Base-by-base conservation (phyloP, 345 rosid species). In the Pistacia vera region DNA sequence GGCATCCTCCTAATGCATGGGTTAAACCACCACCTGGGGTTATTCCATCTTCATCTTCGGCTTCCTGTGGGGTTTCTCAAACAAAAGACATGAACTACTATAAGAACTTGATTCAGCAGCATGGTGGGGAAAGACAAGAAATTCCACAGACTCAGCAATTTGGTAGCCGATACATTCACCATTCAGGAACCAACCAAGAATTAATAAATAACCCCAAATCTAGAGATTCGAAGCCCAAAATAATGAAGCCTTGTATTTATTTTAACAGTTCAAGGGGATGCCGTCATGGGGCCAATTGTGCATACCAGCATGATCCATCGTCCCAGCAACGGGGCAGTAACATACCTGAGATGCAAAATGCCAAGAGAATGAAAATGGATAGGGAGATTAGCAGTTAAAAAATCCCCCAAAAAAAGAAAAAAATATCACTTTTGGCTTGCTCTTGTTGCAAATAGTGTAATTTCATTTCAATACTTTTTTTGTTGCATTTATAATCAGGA, bases 101-200 rank as follows among this genome's bases (percentile, higher is more conserved):
- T 74, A 96, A 96, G 85, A 94, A 84, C 90, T 80, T 96, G 90
- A 94, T 96, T 80, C 98, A 96, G 88, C 97, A 92, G 66, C 99
- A 96, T 78, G 99, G 99, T 56, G 99, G 87, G 20, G 99, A 97
- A 66, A 89, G 94, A 81, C 94, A 85, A 73, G 98, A 92, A 73
- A 77, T 80, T 36, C 68, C 85, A 22, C 92, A 85, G 74, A 67
- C 85, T 18, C 92, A 85, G 74, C 95, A 83, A 62, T 84, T 80
- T 63, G 73, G 81, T 44, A 73, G 76, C 81, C 86, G 83, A 13
- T 86, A 79, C 74, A 80, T 78, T 81, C 85, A 70, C 61, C 93
- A 83, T 36, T 35, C 75, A 22, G 84, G 84, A 75, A 63, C 83
- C 35, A 88, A 75, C 80, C 87, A 88, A 59, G 97, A 92, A 83